These are phyloP conservation scores for Metschnikowia cerradonensis DNA, from an alignment of 805 yeast species.

Conservation along the genomic window DNA sequence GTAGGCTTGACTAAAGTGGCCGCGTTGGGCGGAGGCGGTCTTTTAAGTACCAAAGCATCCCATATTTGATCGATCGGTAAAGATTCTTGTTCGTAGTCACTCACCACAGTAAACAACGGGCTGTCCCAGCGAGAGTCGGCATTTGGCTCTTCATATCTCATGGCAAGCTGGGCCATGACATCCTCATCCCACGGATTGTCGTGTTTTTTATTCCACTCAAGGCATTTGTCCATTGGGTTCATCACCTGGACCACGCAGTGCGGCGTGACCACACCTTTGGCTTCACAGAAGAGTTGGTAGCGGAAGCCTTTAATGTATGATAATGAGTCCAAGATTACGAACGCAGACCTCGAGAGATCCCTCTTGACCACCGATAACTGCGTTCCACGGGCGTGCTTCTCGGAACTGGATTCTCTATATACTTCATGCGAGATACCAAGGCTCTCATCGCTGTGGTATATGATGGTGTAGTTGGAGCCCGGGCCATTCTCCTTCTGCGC, in stretches of 20 bases:
- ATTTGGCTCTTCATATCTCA: slow-evolving; percentile 93
- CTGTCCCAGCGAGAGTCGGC: slow-evolving; percentile 88
- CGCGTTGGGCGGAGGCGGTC: slow-evolving; percentile 72
- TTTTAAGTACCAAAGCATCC: slow-evolving; percentile 55
- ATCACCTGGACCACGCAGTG: slow-evolving; percentile 80
- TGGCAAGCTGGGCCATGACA: slow-evolving; percentile 61
- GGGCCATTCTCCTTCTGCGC: slow-evolving; percentile 38
- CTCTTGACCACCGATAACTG: slow-evolving; percentile 89
- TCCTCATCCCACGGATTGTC: slow-evolving; percentile 59
- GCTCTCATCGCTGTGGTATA: slow-evolving; percentile 72
- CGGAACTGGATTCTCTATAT: slow-evolving; percentile 69
- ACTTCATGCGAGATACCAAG: slow-evolving; percentile 66
- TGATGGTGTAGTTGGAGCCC: slow-evolving; percentile 56
- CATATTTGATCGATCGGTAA: slow-evolving; percentile 67
- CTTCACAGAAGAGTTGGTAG: slow-evolving; percentile 91
- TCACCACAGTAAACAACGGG: slow-evolving; percentile 72
- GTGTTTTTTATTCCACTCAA: slow-evolving; percentile 52
- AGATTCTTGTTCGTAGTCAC: slow-evolving; percentile 43
- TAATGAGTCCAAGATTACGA: slow-evolving; percentile 82
- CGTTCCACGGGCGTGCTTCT: slow-evolving; percentile 75
- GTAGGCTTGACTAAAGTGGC: slow-evolving; percentile 85
- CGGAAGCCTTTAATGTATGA: slow-evolving; percentile 93
- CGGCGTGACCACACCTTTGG: slow-evolving; percentile 77
- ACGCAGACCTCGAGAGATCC: slow-evolving; percentile 58
- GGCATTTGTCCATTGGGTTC: slow-evolving; percentile 58